Percentiles rank a stretch among this genome's conserved stretches.
Conservation (phyloP, 805 yeast genomes). For the Pichia occidentalis region DNA sequence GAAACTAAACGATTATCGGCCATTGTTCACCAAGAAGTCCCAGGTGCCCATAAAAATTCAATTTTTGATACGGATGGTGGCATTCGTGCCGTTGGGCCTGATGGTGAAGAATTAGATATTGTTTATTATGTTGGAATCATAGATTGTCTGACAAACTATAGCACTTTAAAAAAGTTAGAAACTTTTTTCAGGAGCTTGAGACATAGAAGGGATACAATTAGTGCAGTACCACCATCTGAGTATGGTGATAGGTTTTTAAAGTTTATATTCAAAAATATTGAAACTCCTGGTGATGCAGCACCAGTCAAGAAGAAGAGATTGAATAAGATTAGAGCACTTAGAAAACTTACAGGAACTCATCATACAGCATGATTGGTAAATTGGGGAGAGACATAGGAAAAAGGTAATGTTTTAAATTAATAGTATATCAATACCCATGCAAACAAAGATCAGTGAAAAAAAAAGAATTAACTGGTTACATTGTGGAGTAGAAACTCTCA, state of each 20-base stretch:
- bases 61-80: conserved; percentile 59
- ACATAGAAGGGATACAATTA: conserved; percentile 61
- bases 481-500: too few relatives aligned
- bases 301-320: background rate
- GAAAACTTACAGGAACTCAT: background rate
- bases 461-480: too few relatives aligned
- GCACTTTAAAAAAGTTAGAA: conserved; percentile 68
- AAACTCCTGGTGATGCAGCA: conserved; percentile 11
- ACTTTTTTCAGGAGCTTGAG: conserved; percentile 76
- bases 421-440: too few relatives aligned
- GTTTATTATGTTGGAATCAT: conserved; percentile 90
- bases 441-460: too few relatives aligned
- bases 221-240: conserved; percentile 86
- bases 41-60: conserved; percentile 10
- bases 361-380: background rate
- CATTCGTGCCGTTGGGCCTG: conserved; percentile 60
- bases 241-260: conserved; percentile 81
- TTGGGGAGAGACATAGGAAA: background rate
- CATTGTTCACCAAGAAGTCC: conserved; percentile 17
- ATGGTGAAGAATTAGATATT: conserved; percentile 53
- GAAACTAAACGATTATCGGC: conserved; percentile 20
- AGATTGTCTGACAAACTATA: conserved; percentile 83
- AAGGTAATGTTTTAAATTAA: background rate
- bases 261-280: conserved; percentile 41
- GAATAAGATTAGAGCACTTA: conserved; percentile 1